Conservation (phyloP, 2,329 filamentous ascomycete species). For the Nigrospora osmanthi region DNA sequence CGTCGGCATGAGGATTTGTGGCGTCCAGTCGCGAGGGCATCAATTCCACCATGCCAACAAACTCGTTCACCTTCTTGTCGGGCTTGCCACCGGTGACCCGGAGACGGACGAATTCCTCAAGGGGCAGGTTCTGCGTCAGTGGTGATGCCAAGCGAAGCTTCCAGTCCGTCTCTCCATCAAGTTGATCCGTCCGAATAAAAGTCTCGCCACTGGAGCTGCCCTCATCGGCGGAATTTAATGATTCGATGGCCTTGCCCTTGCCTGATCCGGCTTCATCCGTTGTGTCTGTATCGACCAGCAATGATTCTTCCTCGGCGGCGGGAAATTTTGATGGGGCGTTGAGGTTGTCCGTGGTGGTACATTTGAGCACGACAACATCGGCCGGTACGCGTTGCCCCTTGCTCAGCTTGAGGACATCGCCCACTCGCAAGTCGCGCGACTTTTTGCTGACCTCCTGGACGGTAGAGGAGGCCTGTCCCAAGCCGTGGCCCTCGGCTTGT, state of each 20-base stretch:
- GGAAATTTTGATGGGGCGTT: slow-evolving; percentile 15
- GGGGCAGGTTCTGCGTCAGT: slow-evolving; percentile 69
- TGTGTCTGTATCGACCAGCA: slow-evolving; percentile 25
- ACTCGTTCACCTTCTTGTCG: slow-evolving; percentile 90
- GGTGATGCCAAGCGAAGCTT: slow-evolving; percentile 85
- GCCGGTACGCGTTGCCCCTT: slow-evolving; percentile 93
- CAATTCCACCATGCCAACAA: slow-evolving; percentile 81
- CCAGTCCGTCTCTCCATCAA: slow-evolving; percentile 98
- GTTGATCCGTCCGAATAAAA: slow-evolving; percentile 93
- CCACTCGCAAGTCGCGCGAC: slow-evolving; percentile 83
- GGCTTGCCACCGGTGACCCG: slow-evolving; percentile 80
- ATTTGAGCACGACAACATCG: slow-evolving; percentile 89
- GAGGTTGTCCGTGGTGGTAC: slow-evolving; percentile 50
- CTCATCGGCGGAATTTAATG: slow-evolving; percentile 20
- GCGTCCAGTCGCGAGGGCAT: slow-evolving; percentile 44
- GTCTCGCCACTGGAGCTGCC: slow-evolving; percentile 66
- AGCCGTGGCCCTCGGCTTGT: slow-evolving; percentile 34
- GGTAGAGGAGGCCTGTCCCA: slow-evolving; percentile 34
- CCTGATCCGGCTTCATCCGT: slow-evolving; percentile 12
- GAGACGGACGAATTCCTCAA: slow-evolving; percentile 62
- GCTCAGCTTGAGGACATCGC: slow-evolving; percentile 85
- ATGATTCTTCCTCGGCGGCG: slow-evolving; percentile 25
- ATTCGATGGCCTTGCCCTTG: slow-evolving; percentile 23
- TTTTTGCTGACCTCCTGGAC: slow-evolving; percentile 67
- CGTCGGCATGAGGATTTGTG: slow-evolving; percentile 31